Evolutionary conservation across 306 rosid species (phyloP).

Genomic region (Mimosa pudica): DNA sequence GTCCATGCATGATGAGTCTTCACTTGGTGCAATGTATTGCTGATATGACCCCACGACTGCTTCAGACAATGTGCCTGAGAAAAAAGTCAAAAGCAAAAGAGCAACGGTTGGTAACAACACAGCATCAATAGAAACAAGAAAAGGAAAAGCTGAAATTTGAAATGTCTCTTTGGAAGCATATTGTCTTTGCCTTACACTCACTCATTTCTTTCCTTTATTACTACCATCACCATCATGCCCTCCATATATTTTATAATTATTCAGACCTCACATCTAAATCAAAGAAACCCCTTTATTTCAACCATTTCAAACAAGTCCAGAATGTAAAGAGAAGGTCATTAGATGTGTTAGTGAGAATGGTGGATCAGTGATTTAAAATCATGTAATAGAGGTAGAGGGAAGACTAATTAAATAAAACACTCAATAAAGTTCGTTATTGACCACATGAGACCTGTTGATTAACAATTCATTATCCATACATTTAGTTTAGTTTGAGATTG

Average conservation of each 20-base stretch:
- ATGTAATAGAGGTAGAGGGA: no score
- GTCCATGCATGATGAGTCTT: slow-evolving; percentile 35
- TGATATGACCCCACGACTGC: slow-evolving; percentile 38
- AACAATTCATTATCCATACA: no score
- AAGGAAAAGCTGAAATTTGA: slow-evolving; percentile 97
- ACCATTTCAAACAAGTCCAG: no score
- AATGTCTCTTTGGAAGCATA: slow-evolving; percentile 54
- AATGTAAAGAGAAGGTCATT: no score
- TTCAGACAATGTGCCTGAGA: slow-evolving; percentile 40
- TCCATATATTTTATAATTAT: slow-evolving; percentile 64
- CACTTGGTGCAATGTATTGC: slow-evolving; percentile 42
- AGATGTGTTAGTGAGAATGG: no score
- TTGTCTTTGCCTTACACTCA: slow-evolving; percentile 47
- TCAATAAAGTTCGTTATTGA: no score
- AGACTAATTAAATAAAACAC: no score
- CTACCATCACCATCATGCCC: slow-evolving; percentile 37
- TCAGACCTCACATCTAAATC: slow-evolving; percentile 67
- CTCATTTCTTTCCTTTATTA: slow-evolving; percentile 37
- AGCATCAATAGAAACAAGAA: slow-evolving; percentile 38
- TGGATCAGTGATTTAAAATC: no score
- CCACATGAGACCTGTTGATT: no score
- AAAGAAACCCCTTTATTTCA: slow-evolving; percentile 21
- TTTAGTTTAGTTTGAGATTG: no score
- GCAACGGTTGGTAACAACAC: slow-evolving; percentile 59
- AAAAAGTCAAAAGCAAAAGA: slow-evolving; percentile 35